A percentile compares a stretch with the other conserved stretches of the same genome.
Conservation (phyloP, 1,284 basidiomycete genomes). For the Ceratobasidium sp. region DNA sequence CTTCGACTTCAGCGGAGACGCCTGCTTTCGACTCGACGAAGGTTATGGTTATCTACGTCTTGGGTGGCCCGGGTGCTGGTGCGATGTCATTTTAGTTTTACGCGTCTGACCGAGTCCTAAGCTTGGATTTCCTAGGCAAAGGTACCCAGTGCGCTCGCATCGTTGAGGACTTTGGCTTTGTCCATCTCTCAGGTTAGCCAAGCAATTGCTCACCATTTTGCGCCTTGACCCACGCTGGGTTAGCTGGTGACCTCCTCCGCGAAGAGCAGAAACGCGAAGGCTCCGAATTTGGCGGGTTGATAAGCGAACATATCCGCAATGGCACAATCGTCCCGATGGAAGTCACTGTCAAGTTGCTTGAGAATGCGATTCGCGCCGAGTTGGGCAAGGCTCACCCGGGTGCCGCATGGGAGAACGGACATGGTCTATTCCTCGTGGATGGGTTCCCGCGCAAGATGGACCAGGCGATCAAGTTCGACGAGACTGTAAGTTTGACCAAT, state of each 20-base stretch:
- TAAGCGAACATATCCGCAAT: conserved; percentile 89
- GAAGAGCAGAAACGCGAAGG: conserved; percentile 91
- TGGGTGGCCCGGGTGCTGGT: conserved; percentile 97
- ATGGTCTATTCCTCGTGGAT: conserved; percentile 93
- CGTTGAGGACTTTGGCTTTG: conserved; percentile 90
- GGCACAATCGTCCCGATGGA: conserved; percentile 97
- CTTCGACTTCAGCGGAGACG: conserved; percentile 41
- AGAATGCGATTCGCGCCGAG: conserved; percentile 88
- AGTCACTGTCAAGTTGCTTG: conserved; percentile 94
- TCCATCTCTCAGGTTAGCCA: conserved; percentile 87
- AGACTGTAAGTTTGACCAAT: conserved; percentile 68
- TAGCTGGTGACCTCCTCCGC: conserved; percentile 96
- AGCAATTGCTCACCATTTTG: not conserved
- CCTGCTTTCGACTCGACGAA: conserved; percentile 72
- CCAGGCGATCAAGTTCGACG: conserved; percentile 93
- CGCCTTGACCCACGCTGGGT: not conserved
- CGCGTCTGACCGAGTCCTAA: not conserved
- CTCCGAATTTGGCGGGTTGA: conserved; percentile 87
- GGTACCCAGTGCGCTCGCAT: conserved; percentile 94
- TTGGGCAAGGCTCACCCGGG: conserved; percentile 59
- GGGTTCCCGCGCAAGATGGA: conserved; percentile 99
- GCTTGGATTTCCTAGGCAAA: conserved; percentile 73
- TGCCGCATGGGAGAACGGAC: conserved; percentile 76
- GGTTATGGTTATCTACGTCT: conserved; percentile 93
- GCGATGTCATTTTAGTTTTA: conserved; percentile 48